Conservation (phyloP, 208 protist genomes). For the Acanthamoeba lenticulata region DNA sequence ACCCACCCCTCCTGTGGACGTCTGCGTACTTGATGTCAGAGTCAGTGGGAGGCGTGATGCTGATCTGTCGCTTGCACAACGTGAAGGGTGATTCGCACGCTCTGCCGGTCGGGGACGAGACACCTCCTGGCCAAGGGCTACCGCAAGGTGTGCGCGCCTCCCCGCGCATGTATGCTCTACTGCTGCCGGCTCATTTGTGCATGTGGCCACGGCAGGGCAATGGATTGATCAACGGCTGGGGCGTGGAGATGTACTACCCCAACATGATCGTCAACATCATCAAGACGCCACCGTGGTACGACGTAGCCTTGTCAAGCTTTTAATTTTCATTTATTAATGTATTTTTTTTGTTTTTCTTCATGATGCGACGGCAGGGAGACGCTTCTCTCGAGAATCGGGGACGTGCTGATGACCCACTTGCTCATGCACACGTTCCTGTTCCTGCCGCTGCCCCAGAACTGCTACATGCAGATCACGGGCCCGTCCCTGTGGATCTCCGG, state of each 20-base stretch:
- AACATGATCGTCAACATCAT: constrained; percentile 62
- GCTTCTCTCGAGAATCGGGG: constrained; percentile 57
- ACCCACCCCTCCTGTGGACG: too few relatives aligned
- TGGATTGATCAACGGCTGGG: constrained; percentile 36
- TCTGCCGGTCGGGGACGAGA: neutral
- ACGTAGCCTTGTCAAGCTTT: neutral
- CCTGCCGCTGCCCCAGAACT: constrained; percentile 45
- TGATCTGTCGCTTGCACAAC: too few relatives aligned
- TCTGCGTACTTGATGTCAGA: too few relatives aligned
- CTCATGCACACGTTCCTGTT: constrained; percentile 61
- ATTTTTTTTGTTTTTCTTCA: neutral
- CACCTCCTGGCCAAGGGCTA: constrained; percentile 64
- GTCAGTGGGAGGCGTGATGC: too few relatives aligned
- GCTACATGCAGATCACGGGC: constrained; percentile 68
- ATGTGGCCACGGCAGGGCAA: neutral
- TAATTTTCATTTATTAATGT: neutral
- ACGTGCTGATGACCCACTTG: constrained; percentile 49
- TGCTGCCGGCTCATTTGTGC: neutral
- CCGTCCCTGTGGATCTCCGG: constrained; percentile 26
- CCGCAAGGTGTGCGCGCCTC: neutral
- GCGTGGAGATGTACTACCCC: constrained; percentile 60
- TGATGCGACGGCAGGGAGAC: neutral
- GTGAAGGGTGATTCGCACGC: neutral
- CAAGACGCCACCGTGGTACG: constrained; percentile 42
- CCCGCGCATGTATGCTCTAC: neutral